Evolutionary conservation across 108 stramenopile species (phyloP), one percentile per base, ranked within the genome.

Genomic region (Skeletonema marinoi): DNA sequence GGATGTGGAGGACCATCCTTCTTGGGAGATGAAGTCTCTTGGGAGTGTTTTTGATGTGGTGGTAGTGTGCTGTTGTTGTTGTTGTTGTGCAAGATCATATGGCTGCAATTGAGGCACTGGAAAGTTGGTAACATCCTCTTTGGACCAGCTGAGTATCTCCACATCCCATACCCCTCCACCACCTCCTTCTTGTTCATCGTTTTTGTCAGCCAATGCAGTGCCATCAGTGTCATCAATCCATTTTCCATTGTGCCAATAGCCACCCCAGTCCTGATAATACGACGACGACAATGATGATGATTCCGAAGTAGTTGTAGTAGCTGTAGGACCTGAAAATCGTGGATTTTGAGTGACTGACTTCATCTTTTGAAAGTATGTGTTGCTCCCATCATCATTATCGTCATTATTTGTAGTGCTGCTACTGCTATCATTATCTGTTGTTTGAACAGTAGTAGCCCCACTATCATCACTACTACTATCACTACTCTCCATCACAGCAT

Each of bases 201-300:
- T 16, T 3, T 5, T 3, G 11, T 46, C n/a, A 3, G 4, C 3
- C 25, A 25, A 25, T 56, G 54, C 2, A 11, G 25, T 10, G 19
- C 25, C 25, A 17, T 25, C n/a, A 2, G 54, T n/a, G 7, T 21
- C 21, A 10, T 56, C 54, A 56, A 56, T 7, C 81, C 82, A 83
- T 63, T 74, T 72, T 9, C 77, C 82, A 31, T 77, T 68, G 17
- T 70, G 29, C 82, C 82, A 76, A 25, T 60, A 54, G 4, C 75
- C 82, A 39, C 82, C 82, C 81, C 81, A 82, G 68, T 82, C 81
- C 25, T 25, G 25, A 25, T 25, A 25, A 25, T 25, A 25, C 25
- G 25, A 25, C 25, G 25, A 83, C n/a, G 63, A 25, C 25, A 0
- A 83, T 10, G 63, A 54, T n/a, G 66, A 42, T 17, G 60, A 31